These are phyloP conservation scores for Agrostemma githago DNA, from an alignment of 148 eudicot species.

Conservation along the genomic window DNA sequence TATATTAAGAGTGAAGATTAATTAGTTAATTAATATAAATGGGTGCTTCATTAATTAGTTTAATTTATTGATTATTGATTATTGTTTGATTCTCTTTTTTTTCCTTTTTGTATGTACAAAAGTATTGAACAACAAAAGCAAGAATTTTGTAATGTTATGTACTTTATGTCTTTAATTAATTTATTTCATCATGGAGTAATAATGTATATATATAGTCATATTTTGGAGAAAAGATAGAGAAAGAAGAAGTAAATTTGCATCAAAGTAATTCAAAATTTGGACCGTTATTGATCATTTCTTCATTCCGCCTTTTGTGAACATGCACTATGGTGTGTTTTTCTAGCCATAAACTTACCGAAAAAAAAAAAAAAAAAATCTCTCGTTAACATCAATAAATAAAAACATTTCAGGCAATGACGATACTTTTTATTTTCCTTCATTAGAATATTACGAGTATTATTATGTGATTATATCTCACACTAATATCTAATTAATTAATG, in stretches of 20 bases:
- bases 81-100: neutral
- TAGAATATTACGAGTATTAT: too few relatives aligned
- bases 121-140: neutral
- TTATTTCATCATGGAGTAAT: neutral
- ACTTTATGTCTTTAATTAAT: neutral
- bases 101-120: conserved; percentile 1
- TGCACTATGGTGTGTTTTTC: too few relatives aligned
- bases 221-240: neutral
- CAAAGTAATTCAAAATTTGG: too few relatives aligned
- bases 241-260: too few relatives aligned
- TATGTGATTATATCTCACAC: too few relatives aligned
- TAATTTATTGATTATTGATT: neutral
- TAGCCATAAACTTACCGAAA: too few relatives aligned
- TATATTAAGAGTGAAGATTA: neutral
- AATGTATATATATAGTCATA: conserved; percentile 1
- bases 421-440: too few relatives aligned
- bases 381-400: too few relatives aligned
- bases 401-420: too few relatives aligned
- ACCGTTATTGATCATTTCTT: too few relatives aligned
- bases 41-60: conserved; percentile 1
- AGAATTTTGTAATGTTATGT: neutral
- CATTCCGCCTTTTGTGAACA: neutral
- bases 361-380: too few relatives aligned
- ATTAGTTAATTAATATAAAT: neutral
- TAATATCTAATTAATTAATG: too few relatives aligned